Percentiles rank a stretch among this genome's conserved stretches.
phyloP scores from a whole-genome alignment of 805 yeast genomes.

The Myxozyma lipomycoides region DNA sequence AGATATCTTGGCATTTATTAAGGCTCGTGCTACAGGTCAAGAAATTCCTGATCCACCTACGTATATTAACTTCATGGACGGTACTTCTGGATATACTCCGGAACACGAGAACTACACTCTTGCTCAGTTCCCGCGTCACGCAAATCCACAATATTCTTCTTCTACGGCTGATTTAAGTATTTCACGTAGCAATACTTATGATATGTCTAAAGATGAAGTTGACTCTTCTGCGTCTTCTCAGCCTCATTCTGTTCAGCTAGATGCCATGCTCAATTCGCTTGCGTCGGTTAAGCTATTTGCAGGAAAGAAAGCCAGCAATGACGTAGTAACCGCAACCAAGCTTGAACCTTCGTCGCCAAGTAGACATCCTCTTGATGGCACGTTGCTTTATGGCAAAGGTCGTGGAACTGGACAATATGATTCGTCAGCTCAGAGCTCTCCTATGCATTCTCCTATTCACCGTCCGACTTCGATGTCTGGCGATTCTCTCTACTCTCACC shows the following conservation, averaged over 20 bases:
- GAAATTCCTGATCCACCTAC: constrained; percentile 54
- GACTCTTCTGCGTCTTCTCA: constrained; percentile 1
- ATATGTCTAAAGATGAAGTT: neutral
- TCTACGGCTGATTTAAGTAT: neutral
- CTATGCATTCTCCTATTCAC: constrained; percentile 23
- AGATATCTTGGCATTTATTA: constrained; percentile 56
- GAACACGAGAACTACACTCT: constrained; percentile 32
- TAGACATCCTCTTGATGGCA: constrained; percentile 6
- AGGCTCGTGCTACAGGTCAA: constrained; percentile 60
- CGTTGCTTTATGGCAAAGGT: neutral
- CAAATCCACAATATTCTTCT: constrained; percentile 21
- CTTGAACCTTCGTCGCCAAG: neutral
- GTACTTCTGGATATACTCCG: constrained; percentile 37
- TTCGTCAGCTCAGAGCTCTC: constrained; percentile 28
- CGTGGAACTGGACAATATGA: neutral
- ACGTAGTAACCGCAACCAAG: neutral
- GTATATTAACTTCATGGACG: constrained; percentile 58
- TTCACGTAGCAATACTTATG: neutral
- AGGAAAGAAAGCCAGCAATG: neutral
- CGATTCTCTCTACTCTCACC: constrained; percentile 29
- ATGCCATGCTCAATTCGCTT: constrained; percentile 15
- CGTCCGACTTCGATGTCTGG: constrained; percentile 30
- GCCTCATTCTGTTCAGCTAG: constrained; percentile 11
- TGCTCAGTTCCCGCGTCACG: constrained; percentile 37
- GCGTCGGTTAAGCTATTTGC: neutral